Evolutionary conservation across 176 grass and related monocot genomes (phyloP).

Genomic region (maize (Zea mays)): DNA sequence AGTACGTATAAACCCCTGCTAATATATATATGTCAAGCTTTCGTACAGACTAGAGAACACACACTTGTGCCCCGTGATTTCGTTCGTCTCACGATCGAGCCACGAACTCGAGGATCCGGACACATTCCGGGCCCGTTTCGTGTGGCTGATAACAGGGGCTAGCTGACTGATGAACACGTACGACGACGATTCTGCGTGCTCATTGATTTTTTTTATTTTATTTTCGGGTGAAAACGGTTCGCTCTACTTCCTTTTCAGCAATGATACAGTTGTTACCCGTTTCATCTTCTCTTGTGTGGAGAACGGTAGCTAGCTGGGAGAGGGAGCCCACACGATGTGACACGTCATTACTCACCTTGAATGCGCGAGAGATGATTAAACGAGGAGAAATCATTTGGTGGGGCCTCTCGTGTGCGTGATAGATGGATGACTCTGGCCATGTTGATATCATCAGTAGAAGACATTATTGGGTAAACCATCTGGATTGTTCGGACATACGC

Average conservation of each 20-base stretch:
- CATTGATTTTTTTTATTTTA: no score
- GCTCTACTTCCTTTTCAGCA: slow-evolving; percentile 30
- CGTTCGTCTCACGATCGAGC: no score
- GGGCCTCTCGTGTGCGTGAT: no score
- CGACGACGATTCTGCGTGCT: neutral
- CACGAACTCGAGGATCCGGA: neutral
- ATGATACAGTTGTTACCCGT: slow-evolving; percentile 21
- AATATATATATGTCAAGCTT: neutral
- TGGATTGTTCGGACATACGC: no score
- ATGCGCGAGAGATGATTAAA: neutral
- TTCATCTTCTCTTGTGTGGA: slow-evolving; percentile 10
- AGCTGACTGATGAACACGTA: neutral
- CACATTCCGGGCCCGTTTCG: neutral
- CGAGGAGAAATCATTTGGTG: slow-evolving; percentile 28
- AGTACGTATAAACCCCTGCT: neutral
- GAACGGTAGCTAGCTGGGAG: neutral
- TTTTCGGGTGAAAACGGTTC: slow-evolving; percentile 34
- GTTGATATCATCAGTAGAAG: neutral
- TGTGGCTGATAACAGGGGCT: neutral
- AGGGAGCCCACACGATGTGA: slow-evolving; percentile 28
- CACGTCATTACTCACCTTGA: slow-evolving; percentile 37
- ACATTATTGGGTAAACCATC: no score
- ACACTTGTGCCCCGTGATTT: neutral
- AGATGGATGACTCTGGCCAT: neutral
- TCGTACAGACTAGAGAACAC: neutral